These are phyloP conservation scores for Malassezia sp. DNA, from an alignment of 1,284 basidiomycete species.

Conservation along the genomic window DNA sequence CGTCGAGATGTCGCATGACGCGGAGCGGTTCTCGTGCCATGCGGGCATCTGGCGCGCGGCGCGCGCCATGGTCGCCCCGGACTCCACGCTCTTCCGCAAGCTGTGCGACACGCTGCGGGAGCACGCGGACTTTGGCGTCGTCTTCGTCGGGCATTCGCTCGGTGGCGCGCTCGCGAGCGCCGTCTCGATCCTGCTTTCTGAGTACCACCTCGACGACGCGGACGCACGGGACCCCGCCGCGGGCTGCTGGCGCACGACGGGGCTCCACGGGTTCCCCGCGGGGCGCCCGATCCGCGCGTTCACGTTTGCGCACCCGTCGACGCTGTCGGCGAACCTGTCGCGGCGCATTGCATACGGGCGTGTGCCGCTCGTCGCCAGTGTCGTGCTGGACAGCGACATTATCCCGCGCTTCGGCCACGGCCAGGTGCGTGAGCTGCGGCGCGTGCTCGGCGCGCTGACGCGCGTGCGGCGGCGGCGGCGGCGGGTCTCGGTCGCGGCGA, in stretches of 20 bases:
- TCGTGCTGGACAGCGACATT: slow-evolving; percentile 37
- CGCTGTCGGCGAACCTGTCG: slow-evolving; percentile 33
- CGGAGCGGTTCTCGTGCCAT: slow-evolving; percentile 27
- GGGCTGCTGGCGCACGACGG: slow-evolving; percentile 34
- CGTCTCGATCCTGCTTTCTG: slow-evolving; percentile 33
- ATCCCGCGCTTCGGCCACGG: slow-evolving; percentile 43
- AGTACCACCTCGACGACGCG: slow-evolving; percentile 28
- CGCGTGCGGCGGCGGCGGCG: slow-evolving; percentile 35
- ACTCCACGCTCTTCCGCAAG: slow-evolving; percentile 33
- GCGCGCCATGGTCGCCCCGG: slow-evolving; percentile 27
- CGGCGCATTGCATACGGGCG: slow-evolving; percentile 26
- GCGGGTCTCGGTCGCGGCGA: slow-evolving; percentile 13
- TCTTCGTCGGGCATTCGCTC: slow-evolving; percentile 42
- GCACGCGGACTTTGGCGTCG: slow-evolving; percentile 35
- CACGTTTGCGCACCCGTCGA: slow-evolving; percentile 42
- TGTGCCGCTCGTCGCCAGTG: slow-evolving; percentile 34
- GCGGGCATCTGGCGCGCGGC: slow-evolving; percentile 43
- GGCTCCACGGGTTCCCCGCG: slow-evolving; percentile 29
- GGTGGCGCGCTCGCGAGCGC: slow-evolving; percentile 43
- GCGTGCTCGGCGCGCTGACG: slow-evolving; percentile 38
- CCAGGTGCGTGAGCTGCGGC: slow-evolving; percentile 40
- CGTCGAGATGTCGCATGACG: slow-evolving; percentile 21
- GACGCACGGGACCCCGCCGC: slow-evolving; percentile 13
- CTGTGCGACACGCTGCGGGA: slow-evolving; percentile 30
- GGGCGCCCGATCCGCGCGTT: slow-evolving; percentile 36